Base-by-base conservation (phyloP, 352 stramenopile species). In the Globisporangium radiosum region DNA sequence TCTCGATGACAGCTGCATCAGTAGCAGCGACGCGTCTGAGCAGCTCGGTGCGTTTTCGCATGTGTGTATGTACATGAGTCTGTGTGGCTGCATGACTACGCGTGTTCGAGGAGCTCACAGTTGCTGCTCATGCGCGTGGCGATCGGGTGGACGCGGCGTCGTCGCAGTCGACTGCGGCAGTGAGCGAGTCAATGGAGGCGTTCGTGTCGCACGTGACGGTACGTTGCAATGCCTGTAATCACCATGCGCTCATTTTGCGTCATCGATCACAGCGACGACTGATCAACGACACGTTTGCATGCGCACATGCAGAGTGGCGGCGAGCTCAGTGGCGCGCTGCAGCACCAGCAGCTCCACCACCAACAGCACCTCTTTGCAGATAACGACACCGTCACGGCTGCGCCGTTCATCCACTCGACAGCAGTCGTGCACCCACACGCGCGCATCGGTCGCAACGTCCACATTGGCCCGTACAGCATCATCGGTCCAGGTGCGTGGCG, bases 391-490 rank as follows among this genome's bases (percentile, higher is more conserved):
- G 25, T 33, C 25, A 33, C 25, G 25, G 37, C 57, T 37, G 45
- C 57, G 39, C 56, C 66, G 13, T 64, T 65, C 47, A 69, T 92
- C 40, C 81, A 94, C 48, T 69, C 71, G 43, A 94, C 78, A 3
- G 81, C 85, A 15, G 65, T 94, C 42, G 78, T 94, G 11, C 80
- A 94, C 57, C 75, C 78, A 38, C 72, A 76, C 47, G 76, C 85
- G 0, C 60, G 65, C 9, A 62, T 94, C 10, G 82, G 79, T 4
- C 64, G 63, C 8, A 76, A 78, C 44, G 85, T 91, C 13, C 75
- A 80, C 15, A 66, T 94, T 15, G 85, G 85, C 0, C 81, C 85
- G 1, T 94, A 88, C 64, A 89, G 75, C 43, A 57, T 91, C 52
- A 59, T 94, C 25, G 82, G 85, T 14, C 73, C 80, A 67, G 76